phyloP scores from a whole-genome alignment of 345 rosid genomes.

The Sisymbrium altissimum region DNA sequence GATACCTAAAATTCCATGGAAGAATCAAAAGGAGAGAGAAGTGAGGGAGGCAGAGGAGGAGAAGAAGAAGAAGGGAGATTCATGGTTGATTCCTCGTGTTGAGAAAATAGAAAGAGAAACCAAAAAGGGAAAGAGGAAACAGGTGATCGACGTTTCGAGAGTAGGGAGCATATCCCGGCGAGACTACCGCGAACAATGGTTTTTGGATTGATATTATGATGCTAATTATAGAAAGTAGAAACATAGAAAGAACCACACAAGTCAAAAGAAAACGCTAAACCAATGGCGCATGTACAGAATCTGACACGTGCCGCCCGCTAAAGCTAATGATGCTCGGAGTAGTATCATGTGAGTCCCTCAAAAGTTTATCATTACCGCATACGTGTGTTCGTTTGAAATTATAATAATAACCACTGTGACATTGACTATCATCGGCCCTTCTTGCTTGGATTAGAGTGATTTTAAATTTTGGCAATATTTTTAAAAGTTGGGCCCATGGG shows the following conservation, averaged over 20 bases:
- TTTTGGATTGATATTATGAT: not conserved
- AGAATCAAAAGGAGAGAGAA: not conserved
- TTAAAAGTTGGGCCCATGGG: slow-evolving; percentile 12
- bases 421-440: not conserved
- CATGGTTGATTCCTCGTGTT: not conserved
- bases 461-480: no score
- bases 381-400: not conserved
- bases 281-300: not conserved
- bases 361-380: not conserved
- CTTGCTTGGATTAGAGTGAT: not conserved
- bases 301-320: not conserved
- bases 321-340: not conserved
- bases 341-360: not conserved
- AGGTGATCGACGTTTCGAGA: slow-evolving; percentile 17
- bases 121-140: not conserved
- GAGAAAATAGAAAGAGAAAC: not conserved
- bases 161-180: slow-evolving; percentile 24
- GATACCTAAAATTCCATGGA: slow-evolving; percentile 11
- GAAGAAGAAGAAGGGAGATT: not conserved
- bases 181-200: slow-evolving; percentile 1
- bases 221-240: not conserved
- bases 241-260: not conserved
- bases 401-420: not conserved
- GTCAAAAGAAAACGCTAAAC: not conserved
- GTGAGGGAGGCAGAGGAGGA: not conserved